Evolutionary conservation across 352 stramenopile genomes (phyloP), one percentile per base, ranked within the genome.

Genomic region (Pythium brassicae): DNA sequence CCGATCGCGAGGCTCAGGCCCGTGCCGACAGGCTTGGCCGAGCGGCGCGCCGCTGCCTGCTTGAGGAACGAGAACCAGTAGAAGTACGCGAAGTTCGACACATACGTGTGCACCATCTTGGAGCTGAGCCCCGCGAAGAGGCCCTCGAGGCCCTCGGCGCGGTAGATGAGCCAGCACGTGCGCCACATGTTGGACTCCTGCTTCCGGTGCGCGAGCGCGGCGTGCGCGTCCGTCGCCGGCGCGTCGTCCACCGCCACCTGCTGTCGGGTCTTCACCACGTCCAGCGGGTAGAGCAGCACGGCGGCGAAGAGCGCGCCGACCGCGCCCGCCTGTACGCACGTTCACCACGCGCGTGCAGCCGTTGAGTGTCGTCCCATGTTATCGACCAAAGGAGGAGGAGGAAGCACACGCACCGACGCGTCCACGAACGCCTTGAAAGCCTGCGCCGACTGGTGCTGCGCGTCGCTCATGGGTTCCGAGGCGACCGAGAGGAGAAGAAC

Each of bases 31-130:
- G 68, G 57, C 50, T 66, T 71, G 25, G 56, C 67, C 46, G 67
- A 69, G 22, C 72, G 74, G n/a, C 71, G 71, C 64, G 82, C 79
- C n/a, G 77, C 71, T 1, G 68, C 67, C 32, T 72, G 66, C 62
- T 90, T 89, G 55, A 92, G 78, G 60, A 87, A 87, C 52, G 82
- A 85, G 58, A 90, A 92, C 76, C 82, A 92, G 66, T 92, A 92
- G 55, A 92, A 92, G 66, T 90, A 92, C 47, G 74, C 80, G 62
- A 92, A 92, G 63, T 87, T 90, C 49, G 79, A 86, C 43, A 78
- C 64, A 32, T 89, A 70, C 35, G 82, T 92, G 67, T 90, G 78
- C 56, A 82, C 71, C 32, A 86, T 69, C 63, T 92, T 92, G 50
- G 82, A 89, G 62, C 76, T 81, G 11, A 90, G 66, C 0, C 82